Base-by-base conservation (phyloP, 2,329 filamentous ascomycete genomes). In the Colletotrichum ledebouriae region DNA sequence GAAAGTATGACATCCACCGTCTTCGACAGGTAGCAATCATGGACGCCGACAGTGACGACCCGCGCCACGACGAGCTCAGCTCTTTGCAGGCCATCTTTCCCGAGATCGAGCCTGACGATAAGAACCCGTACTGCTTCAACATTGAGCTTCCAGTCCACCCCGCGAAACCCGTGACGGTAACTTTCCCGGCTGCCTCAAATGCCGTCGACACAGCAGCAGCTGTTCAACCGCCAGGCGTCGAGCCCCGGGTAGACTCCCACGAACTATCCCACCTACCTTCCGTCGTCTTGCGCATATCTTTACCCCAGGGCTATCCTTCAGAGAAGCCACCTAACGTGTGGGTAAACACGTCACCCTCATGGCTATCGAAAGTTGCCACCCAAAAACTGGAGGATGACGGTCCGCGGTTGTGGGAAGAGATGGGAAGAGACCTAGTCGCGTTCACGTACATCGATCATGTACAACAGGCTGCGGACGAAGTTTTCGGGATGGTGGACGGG, bases 391-490 rank as follows among this genome's bases (percentile, higher is more conserved):
- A 87, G 73, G 75, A 78, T 4, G 84, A 89, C 58, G 85, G 83
- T 0, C 71, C 80, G 4, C 78, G 80, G 2, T 75, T 91, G 56
- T 92, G 90, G 90, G 86, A 90, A 71, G 88, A 90, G 15, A 79
- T 86, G 41, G 89, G 88, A 4, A 85, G 80, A 47, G 85, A 86
- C 73, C 85, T 85, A 76, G 84, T 90, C 22, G 83, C 87, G 22
- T 93, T 85, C 75, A 83, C 82, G 29, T 91, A 89, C 71, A 87
- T 92, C 63, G 90, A 92, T 73, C 86, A 87, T 73, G 76, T 90
- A 29, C 86, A 88, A 75, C 86, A 86, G 73, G 83, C 81, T 11
- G 85, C 87, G 4, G 88, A 90, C 66, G 79, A 85, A 69, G 85
- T 86, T 13, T 92, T 92, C 75, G 89, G 85, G 6, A 82, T 89